These are phyloP conservation scores for Kwoniella dejecticola DNA, from an alignment of 768 basidiomycete genomes.

Conservation along the genomic window DNA sequence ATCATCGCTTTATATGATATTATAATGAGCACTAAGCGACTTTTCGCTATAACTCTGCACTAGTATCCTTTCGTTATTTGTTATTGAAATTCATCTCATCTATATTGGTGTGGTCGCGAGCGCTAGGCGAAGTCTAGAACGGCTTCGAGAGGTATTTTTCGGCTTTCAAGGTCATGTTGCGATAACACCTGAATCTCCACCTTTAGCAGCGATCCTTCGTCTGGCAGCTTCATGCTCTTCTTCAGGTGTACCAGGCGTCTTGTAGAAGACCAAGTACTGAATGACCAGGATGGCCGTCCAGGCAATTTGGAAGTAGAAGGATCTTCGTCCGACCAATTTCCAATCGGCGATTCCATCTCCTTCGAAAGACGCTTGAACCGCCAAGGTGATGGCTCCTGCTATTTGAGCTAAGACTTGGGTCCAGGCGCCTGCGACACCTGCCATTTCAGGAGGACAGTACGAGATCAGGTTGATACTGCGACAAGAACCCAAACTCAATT, in stretches of 20 bases:
- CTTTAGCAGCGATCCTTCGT: conserved; percentile 36
- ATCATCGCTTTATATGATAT: too few relatives aligned
- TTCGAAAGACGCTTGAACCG: conserved; percentile 51
- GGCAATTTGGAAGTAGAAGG: conserved; percentile 44
- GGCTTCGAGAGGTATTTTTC: too few relatives aligned
- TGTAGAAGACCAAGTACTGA: conserved; percentile 42
- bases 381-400: conserved; percentile 45
- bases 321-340: conserved; percentile 34
- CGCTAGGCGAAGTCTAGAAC: too few relatives aligned
- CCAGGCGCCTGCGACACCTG: conserved; percentile 47
- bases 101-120: too few relatives aligned
- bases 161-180: not conserved
- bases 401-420: conserved; percentile 46
- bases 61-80: too few relatives aligned
- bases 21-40: too few relatives aligned
- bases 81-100: too few relatives aligned
- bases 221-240: conserved; percentile 43
- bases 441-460: conserved; percentile 48
- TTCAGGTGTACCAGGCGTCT: conserved; percentile 36
- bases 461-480: conserved; percentile 40
- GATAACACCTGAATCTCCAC: conserved; percentile 30
- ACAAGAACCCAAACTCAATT: not conserved
- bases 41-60: too few relatives aligned
- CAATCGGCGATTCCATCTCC: conserved; percentile 37
- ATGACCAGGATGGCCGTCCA: conserved; percentile 34